Base-by-base conservation (phyloP, 208 protist species). In the Leishmania braziliensis region DNA sequence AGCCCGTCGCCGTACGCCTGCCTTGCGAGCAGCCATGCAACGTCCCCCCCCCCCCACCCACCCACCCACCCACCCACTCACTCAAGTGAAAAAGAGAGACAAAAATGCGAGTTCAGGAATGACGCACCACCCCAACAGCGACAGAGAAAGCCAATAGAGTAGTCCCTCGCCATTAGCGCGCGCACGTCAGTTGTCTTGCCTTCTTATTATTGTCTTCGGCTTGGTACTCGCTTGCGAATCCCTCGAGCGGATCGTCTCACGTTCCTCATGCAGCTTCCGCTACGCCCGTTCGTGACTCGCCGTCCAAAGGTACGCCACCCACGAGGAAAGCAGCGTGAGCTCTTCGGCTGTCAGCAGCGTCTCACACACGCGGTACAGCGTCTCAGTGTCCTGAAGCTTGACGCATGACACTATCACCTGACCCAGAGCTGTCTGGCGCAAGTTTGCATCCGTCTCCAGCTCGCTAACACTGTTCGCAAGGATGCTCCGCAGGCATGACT, bases 381-480 rank as follows among this genome's bases (percentile, higher is more conserved):
- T 73, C 29, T 83, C 82, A 4, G 68, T 51, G 60, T 89, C 78
- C 39, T 91, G 85, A 71, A 91, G 81, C 39, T 72, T 62, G 10
- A 78, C 70, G 26, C 85, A 85, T 16, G 75, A 63, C 6, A 83
- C 26, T 18, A 97, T 48, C 74, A 91, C 86, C 58, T 83, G 74
- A 0, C 92, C 93, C 60, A 91, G 83, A 26, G 93, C 91, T 36
- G 92, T 95, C 58, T 62, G 39, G 63, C 85, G 81, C 77, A 95
- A 65, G 8, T 66, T 72, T 46, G 68, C 65, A 14, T 88, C 75
- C 77, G 86, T 89, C 68, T 97, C 93, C 3, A 84, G 86, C 79
- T 97, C 93, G 76, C 92, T 95, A 63, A 90, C 84, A 36, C 87
- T 90, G 75, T 90, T 83, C 4, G 69, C 65, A 58, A 86, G 77